Evolutionary conservation across 352 stramenopile genomes (phyloP).

Genomic region (Aphanomyces astaci): DNA sequence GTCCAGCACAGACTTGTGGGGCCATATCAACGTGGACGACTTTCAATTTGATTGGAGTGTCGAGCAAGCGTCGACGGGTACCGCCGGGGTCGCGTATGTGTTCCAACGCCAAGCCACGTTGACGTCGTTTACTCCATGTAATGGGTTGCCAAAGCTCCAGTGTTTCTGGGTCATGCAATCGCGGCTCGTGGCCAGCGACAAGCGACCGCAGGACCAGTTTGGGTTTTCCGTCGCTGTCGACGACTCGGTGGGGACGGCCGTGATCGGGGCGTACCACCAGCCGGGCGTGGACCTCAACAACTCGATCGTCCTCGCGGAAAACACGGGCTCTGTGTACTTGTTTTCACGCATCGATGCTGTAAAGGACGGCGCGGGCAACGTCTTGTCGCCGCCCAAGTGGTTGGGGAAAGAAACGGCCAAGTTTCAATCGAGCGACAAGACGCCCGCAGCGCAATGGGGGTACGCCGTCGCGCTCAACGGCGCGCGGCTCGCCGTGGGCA

Average conservation of each 20-base stretch:
- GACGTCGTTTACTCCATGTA: slow-evolving; percentile 45
- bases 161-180: slow-evolving; percentile 87
- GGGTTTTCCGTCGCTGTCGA: slow-evolving; percentile 82
- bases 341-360: slow-evolving; percentile 55
- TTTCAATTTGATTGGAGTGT: slow-evolving; percentile 91
- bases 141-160: slow-evolving; percentile 44
- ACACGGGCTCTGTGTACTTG: slow-evolving; percentile 51
- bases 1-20: slow-evolving; percentile 78
- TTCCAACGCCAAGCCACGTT: slow-evolving; percentile 60
- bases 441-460: slow-evolving; percentile 47
- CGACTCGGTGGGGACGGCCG: slow-evolving; percentile 63
- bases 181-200: slow-evolving; percentile 84
- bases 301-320: slow-evolving; percentile 33
- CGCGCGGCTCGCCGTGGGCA: background rate
- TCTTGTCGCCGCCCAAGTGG: slow-evolving; percentile 59
- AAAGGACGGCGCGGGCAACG: slow-evolving; percentile 54
- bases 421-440: slow-evolving; percentile 66
- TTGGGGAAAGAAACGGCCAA: slow-evolving; percentile 61
- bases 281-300: slow-evolving; percentile 82
- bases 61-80: slow-evolving; percentile 48
- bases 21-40: slow-evolving; percentile 96
- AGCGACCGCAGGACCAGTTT: slow-evolving; percentile 76
- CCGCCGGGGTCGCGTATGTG: slow-evolving; percentile 70
- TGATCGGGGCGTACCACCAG: slow-evolving; percentile 71
- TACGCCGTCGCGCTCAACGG: slow-evolving; percentile 41